Percentiles rank a stretch among this genome's conserved stretches.
Evolutionary conservation across 2,329 filamentous ascomycete species (phyloP).

Genomic region (Cadophora luteo-olivacea): DNA sequence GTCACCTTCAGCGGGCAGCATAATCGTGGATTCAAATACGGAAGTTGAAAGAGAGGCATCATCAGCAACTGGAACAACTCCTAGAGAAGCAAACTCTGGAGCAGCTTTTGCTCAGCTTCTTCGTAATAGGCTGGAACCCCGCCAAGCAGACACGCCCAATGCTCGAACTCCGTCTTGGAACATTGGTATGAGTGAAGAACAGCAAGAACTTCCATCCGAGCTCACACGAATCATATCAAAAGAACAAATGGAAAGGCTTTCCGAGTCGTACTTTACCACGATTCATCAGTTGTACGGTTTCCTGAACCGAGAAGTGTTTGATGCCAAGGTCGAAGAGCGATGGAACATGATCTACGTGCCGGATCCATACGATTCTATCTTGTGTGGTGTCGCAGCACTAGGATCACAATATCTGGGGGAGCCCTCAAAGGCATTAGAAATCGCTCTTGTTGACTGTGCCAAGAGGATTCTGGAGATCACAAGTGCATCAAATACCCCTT

Average conservation of each 20-base stretch:
- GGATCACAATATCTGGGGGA: conserved; percentile 18
- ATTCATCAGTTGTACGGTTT: conserved; percentile 20
- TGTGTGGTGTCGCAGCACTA: conserved; percentile 19
- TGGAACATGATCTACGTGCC: conserved; percentile 19
- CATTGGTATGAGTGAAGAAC: conserved; percentile 19
- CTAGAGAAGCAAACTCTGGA: conserved; percentile 14
- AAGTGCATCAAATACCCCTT: conserved; percentile 18
- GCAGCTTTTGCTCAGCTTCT: conserved; percentile 17
- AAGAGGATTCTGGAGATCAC: conserved; percentile 22
- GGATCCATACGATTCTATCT: conserved; percentile 19
- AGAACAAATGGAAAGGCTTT: conserved; percentile 15
- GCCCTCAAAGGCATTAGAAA: conserved; percentile 12
- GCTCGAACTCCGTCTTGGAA: conserved; percentile 11
- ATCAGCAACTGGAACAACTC: conserved; percentile 4
- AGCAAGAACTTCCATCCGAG: conserved; percentile 16
- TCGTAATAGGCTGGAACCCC: conserved; percentile 14
- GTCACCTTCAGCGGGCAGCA: neutral
- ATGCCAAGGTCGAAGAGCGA: conserved; percentile 16
- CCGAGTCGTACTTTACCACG: conserved; percentile 12
- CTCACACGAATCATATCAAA: conserved; percentile 15
- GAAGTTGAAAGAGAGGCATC: conserved; percentile 2
- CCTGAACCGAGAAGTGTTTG: conserved; percentile 17
- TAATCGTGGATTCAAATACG: neutral
- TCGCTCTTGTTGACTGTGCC: conserved; percentile 15
- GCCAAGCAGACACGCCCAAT: conserved; percentile 6